Evolutionary conservation across 2,329 filamentous ascomycete species (phyloP), one percentile per base, ranked within the genome.

Genomic region (Exophiala oligosperma): DNA sequence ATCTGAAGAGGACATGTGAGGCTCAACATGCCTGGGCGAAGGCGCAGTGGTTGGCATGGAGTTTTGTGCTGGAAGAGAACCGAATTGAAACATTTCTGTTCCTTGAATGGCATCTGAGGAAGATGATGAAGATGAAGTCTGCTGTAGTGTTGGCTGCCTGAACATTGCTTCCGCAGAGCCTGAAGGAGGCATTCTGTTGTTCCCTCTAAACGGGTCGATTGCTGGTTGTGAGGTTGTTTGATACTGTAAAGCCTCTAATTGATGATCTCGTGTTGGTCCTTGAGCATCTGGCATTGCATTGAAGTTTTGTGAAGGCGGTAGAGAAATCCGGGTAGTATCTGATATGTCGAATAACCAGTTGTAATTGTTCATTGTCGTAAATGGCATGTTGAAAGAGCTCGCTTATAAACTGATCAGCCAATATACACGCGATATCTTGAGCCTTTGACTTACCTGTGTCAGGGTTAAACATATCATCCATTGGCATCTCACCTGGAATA

Each of bases 311-410:
- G 26, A n/a, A 12, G 9, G 4, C 2, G 2, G 63, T 41, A 43
- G 14, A 43, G 5, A 17, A 3, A 49, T 29, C 28, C 41, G 24
- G n/a, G 54, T 17, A 40, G 9, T 61, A 7, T 40, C 40, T 17
- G 37, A 37, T n/a, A 71, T 67, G 40, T 83, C 79, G 64, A 86
- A 86, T 1, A 87, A 67, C 83, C 84, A 87, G 57, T 82, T 84
- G 66, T 86, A 86, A 56, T 86, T 84, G 61, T 77, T 76, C 59
- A 83, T 82, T 1, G 84, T 85, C 2, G 84, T 85, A 68, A 84
- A 87, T 4, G 84, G 84, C 72, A 85, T 84, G 54, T 87, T 86
- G 67, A 87, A 87, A 0, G 83, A 85, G 65, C 79, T 84, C 29
- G 84, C 83, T 67, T 32, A 11, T 49, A 1, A 17, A 17, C 8